A percentile compares a stretch with the other conserved stretches of the same genome.
phyloP scores from a whole-genome alignment of 2,329 filamentous ascomycete species.

The Aspergillus thermomutatus region DNA sequence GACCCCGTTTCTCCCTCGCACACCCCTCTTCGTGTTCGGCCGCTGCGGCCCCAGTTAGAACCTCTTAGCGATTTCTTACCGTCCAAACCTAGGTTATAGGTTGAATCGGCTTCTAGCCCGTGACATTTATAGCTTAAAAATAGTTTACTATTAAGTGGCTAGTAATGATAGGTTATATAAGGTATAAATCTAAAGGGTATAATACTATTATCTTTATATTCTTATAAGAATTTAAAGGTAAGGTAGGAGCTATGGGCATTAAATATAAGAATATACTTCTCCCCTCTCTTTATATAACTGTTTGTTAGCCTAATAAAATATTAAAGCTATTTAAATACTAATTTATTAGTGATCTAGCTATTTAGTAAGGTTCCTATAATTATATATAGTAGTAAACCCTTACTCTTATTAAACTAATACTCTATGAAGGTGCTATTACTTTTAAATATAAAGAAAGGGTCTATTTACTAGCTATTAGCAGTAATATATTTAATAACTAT shows the following conservation, averaged over 20 bases:
- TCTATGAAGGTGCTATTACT: no score
- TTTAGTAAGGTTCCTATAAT: neutral
- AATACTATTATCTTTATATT: neutral
- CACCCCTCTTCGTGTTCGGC: no score
- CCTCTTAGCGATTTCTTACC: no score
- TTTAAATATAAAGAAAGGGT: no score
- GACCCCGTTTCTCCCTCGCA: no score
- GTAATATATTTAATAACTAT: no score
- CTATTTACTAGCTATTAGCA: no score
- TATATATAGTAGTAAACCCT: no score
- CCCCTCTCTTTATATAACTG: neutral
- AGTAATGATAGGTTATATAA: neutral
- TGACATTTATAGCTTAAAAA: neutral
- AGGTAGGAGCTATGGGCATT: neutral
- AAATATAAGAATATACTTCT: neutral
- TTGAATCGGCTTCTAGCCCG: no score
- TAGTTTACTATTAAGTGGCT: neutral
- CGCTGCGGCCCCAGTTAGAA: no score
- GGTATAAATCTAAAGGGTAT: neutral
- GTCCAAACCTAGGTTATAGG: no score
- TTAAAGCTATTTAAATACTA: neutral
- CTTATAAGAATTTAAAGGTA: slow-evolving; percentile 1
- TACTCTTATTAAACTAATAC: no score
- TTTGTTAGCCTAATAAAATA: neutral
- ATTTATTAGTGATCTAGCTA: neutral